Evolutionary conservation across 164 flowering plant genomes (phyloP), one percentile per base, ranked within the genome.

Genomic region (Taxillus chinensis): DNA sequence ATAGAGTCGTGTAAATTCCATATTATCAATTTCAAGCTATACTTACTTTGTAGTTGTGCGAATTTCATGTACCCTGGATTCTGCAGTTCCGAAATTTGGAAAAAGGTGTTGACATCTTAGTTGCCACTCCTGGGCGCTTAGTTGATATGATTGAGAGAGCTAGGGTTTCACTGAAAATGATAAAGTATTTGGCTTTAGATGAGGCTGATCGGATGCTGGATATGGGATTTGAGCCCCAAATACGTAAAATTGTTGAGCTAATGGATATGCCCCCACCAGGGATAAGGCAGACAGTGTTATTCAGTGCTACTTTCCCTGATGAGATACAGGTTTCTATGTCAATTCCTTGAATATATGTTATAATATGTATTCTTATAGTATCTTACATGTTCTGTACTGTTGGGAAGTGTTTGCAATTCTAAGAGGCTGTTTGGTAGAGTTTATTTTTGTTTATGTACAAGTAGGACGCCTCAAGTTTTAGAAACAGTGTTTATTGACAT

Each of bases 121-220:
- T 85, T 57, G 90, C 90, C 3, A 85, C 90, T 37, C 90, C 90
- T 50, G 90, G 90, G 8, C 81, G 87, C 13, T 60, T 85, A 48
- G 81, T 81, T 40, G 90, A 85, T 70, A 74, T 85, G 75, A 66
- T 83, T n/a, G 90, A 81, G 68, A 77, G 82, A 64, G 77, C 66
- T 15, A 75, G 69, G 67, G 81, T 85, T 48, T 82, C 85, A 1
- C 82, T 85, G n/a, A 62, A 63, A 27, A 75, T 61, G 66, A 66
- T 83, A 38, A 81, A 66, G 50, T 83, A 78, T 53, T 73, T 85
- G 71, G 74, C 86, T 54, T 54, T 85, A 61, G 90, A 85, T 65
- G 90, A 85, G 73, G 90, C 87, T 60, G 90, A 85, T 57, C 49
- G 87, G 45, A 81, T 85, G 87, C 42, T 85, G 65, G 87, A 85